A percentile compares a stretch with the other conserved stretches of the same genome.
Evolutionary conservation across 257 asterid genomes (phyloP).

Genomic region (Nyctanthes arbortristis): DNA sequence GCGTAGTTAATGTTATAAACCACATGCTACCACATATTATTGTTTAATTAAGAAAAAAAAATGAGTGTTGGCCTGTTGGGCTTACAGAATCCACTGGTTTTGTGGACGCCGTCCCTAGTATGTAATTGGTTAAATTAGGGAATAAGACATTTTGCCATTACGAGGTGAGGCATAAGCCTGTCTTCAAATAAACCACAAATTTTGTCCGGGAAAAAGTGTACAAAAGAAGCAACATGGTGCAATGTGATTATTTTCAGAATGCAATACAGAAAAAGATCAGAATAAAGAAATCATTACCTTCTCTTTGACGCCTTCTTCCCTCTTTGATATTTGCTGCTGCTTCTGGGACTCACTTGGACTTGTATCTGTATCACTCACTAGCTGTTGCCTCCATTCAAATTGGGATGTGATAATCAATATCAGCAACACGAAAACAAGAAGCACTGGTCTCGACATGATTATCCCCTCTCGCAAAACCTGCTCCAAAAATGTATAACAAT

Average conservation of each 20-base stretch:
- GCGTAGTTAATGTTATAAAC: too few species aligned
- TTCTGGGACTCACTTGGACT: constrained; percentile 60
- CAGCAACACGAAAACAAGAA: constrained; percentile 70
- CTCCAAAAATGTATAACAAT: neutral
- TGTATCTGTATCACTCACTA: constrained; percentile 58
- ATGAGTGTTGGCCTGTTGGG: too few species aligned
- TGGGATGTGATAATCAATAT: constrained; percentile 75
- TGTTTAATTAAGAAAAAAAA: too few species aligned
- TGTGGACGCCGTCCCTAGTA: too few species aligned
- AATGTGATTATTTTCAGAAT: neutral
- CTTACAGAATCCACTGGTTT: too few species aligned
- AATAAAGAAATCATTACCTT: constrained; percentile 48
- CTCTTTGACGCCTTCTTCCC: constrained; percentile 76
- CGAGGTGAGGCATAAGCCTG: too few species aligned
- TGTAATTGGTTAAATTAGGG: too few species aligned
- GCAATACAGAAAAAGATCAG: neutral
- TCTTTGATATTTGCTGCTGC: constrained; percentile 58
- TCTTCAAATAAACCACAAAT: too few species aligned
- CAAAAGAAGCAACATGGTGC: neutral
- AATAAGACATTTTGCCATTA: too few species aligned
- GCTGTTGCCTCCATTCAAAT: constrained; percentile 86
- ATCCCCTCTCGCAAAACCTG: constrained; percentile 47
- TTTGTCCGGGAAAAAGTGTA: too few species aligned
- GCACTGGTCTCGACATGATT: constrained; percentile 76
- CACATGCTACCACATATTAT: too few species aligned